Conservation (phyloP, 495 filamentous ascomycete genomes). For the Daldinia loculata region DNA sequence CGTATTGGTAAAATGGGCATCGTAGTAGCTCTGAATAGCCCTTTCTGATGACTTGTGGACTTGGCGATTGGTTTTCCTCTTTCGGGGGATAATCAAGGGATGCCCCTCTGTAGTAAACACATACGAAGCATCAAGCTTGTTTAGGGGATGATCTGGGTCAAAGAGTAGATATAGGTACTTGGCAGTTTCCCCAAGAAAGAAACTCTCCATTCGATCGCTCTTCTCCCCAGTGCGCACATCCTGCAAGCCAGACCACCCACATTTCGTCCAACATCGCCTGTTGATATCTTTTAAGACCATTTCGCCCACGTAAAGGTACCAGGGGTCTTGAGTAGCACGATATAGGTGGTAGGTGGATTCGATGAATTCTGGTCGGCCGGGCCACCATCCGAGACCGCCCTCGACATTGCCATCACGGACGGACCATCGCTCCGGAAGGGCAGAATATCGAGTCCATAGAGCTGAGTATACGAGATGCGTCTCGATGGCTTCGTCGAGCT, state of each 20-base stretch:
- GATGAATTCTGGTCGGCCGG: constrained; percentile 92
- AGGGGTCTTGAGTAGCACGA: constrained; percentile 90
- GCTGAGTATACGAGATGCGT: constrained; percentile 90
- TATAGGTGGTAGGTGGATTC: constrained; percentile 96
- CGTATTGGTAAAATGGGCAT: constrained; percentile 55
- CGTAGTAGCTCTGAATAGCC: constrained; percentile 43
- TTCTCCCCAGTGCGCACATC: constrained; percentile 89
- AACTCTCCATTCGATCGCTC: constrained; percentile 98
- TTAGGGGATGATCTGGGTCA: constrained; percentile 84
- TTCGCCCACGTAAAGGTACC: constrained; percentile 95
- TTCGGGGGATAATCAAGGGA: constrained; percentile 83
- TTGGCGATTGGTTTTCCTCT: constrained; percentile 22
- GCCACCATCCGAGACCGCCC: constrained; percentile 90
- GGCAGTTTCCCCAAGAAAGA: constrained; percentile 94
- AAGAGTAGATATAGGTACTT: constrained; percentile 95
- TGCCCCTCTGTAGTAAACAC: constrained; percentile 98
- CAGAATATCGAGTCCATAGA: constrained; percentile 92
- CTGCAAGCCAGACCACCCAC: constrained; percentile 95
- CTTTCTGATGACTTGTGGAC: constrained; percentile 21
- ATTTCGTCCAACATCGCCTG: constrained; percentile 88
- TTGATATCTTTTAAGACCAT: constrained; percentile 93
- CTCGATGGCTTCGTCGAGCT: constrained; percentile 88
- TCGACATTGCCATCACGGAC: constrained; percentile 85
- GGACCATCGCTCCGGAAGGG: constrained; percentile 93
- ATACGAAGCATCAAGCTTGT: constrained; percentile 82